Conservation (phyloP, 306 rosid species). For the Purshia tridentata region DNA sequence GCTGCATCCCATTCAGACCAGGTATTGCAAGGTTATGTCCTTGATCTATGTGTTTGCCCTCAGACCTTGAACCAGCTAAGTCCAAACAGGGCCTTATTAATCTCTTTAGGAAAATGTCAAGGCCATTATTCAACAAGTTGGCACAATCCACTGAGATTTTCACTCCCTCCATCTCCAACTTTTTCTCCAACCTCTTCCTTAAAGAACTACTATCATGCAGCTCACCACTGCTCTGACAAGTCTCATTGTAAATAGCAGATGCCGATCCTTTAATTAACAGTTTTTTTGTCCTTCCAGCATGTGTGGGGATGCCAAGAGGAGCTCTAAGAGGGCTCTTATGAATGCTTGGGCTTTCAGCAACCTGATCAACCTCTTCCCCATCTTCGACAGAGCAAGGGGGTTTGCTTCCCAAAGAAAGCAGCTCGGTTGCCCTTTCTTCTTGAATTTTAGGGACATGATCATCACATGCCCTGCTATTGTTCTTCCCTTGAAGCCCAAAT, state of each 20-base stretch:
- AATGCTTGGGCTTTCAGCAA: slow-evolving; percentile 33
- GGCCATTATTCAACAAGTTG: slow-evolving; percentile 44
- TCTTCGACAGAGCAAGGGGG: slow-evolving; percentile 51
- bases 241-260: slow-evolving; percentile 17
- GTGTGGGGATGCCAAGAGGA: slow-evolving; percentile 59
- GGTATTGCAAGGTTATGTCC: slow-evolving; percentile 13
- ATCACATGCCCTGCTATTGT: slow-evolving; percentile 26
- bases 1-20: slow-evolving; percentile 29
- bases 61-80: slow-evolving; percentile 42
- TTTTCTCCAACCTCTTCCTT: slow-evolving; percentile 48
- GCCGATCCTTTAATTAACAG: slow-evolving; percentile 19
- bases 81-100: slow-evolving; percentile 68
- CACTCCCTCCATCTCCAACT: slow-evolving; percentile 51
- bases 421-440: slow-evolving; percentile 40
- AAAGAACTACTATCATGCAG: slow-evolving; percentile 57
- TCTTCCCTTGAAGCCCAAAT: slow-evolving; percentile 53
- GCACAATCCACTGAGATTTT: slow-evolving; percentile 51
- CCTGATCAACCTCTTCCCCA: slow-evolving; percentile 62
- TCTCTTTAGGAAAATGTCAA: slow-evolving; percentile 66
- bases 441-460: slow-evolving; percentile 32
- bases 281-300: slow-evolving; percentile 31
- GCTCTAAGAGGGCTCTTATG: slow-evolving; percentile 46
- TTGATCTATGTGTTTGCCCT: slow-evolving; percentile 22
- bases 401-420: slow-evolving; percentile 42
- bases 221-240: slow-evolving; percentile 46